These are phyloP conservation scores for Cryptococcus hybrid DNA, from an alignment of 1,284 basidiomycete genomes.

Conservation along the genomic window DNA sequence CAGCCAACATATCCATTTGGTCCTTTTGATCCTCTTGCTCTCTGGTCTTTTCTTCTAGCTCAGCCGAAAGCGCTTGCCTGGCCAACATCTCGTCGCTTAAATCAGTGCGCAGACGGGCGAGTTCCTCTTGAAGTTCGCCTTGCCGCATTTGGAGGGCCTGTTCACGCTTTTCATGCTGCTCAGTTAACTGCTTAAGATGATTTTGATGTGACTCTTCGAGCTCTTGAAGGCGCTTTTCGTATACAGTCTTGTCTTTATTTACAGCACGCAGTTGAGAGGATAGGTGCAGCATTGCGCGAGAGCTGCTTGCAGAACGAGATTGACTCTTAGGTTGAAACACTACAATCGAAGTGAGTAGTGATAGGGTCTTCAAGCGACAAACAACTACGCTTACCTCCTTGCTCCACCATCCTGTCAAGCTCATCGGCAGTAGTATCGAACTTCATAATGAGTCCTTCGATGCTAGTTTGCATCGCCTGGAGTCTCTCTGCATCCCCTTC, in stretches of 20 bases:
- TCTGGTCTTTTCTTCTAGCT: conserved; percentile 31
- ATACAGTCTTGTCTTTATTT: conserved; percentile 18
- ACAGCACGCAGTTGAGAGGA: conserved; percentile 12
- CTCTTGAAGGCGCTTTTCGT: conserved; percentile 25
- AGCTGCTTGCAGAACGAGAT: conserved; percentile 8
- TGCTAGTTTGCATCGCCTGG: conserved; percentile 58
- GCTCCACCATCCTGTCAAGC: conserved; percentile 76
- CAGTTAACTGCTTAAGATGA: conserved; percentile 62
- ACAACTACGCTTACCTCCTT: conserved; percentile 60
- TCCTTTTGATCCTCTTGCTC: conserved; percentile 41
- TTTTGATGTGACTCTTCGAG: conserved; percentile 49
- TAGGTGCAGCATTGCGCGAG: conserved; percentile 7
- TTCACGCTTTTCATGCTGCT: conserved; percentile 61
- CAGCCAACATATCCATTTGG: conserved; percentile 27
- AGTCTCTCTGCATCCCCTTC: conserved; percentile 54
- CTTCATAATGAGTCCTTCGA: conserved; percentile 66
- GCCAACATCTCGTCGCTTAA: conserved; percentile 40
- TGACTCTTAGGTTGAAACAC: conserved; percentile 4
- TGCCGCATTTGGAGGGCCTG: conserved; percentile 66
- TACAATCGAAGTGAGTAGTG: background rate
- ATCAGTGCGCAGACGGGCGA: conserved; percentile 38
- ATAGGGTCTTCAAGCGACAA: background rate
- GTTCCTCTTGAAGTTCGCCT: conserved; percentile 56
- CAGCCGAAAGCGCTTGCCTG: conserved; percentile 35
- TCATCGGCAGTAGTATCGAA: conserved; percentile 73